phyloP scores from a whole-genome alignment of 768 basidiomycete genomes.

The Mrakia blollopis region DNA sequence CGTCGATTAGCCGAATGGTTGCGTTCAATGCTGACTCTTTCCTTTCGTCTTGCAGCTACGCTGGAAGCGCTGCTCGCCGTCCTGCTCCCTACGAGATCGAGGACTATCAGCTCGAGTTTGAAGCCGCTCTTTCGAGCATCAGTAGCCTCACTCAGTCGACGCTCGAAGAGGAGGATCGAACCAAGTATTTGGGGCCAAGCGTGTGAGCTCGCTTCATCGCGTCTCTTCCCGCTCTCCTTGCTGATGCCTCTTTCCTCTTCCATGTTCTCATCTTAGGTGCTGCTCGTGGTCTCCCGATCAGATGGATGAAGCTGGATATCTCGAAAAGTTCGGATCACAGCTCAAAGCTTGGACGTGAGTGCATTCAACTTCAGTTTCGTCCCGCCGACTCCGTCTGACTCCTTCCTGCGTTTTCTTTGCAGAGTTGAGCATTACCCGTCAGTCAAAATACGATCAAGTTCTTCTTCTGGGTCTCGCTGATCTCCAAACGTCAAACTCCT shows the following conservation, averaged over 20 bases:
- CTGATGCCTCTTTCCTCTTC: too few species aligned
- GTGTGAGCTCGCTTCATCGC: not conserved
- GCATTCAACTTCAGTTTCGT: not conserved
- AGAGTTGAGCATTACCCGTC: not conserved
- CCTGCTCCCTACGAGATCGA: not conserved
- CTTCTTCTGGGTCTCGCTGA: too few species aligned
- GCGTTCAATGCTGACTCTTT: not conserved
- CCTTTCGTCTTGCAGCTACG: not conserved
- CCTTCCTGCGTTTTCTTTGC: not conserved
- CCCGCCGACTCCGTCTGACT: not conserved
- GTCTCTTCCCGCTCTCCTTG: too few species aligned
- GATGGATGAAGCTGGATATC: not conserved
- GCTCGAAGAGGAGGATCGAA: not conserved
- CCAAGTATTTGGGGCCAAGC: not conserved
- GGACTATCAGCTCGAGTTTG: not conserved
- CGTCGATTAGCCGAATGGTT: not conserved
- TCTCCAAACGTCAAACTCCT: too few species aligned
- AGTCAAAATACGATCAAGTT: too few species aligned
- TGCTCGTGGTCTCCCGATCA: not conserved
- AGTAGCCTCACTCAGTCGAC: not conserved
- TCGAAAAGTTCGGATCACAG: conserved; percentile 1
- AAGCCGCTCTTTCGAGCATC: not conserved
- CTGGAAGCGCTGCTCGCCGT: not conserved
- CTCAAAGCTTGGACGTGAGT: conserved; percentile 3
- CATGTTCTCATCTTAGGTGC: not conserved